Evolutionary conservation across 495 filamentous ascomycete genomes (phyloP).

Genomic region (Apiosordaria backusii): DNA sequence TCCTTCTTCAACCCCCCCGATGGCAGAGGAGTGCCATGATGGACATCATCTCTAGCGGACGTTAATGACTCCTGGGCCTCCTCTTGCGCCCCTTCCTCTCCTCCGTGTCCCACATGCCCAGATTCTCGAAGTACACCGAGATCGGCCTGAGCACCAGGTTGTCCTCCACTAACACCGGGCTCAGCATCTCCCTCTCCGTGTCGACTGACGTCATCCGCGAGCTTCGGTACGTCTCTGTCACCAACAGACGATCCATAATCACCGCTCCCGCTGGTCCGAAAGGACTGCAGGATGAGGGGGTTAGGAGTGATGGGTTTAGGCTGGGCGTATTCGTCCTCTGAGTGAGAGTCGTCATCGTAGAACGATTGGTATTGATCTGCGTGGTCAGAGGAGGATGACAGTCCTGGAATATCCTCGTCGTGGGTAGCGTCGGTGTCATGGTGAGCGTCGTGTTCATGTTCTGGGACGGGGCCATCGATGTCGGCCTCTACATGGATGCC

Average conservation of each 20-base stretch:
- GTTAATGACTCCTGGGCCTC: neutral
- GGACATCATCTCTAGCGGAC: neutral
- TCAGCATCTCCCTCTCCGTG: neutral
- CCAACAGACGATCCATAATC: neutral
- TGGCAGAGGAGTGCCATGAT: neutral
- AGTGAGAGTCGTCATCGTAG: neutral
- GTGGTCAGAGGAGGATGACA: neutral
- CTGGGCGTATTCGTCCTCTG: neutral
- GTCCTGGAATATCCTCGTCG: neutral
- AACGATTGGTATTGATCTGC: neutral
- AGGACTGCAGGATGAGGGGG: conserved; percentile 2
- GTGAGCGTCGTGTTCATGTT: neutral
- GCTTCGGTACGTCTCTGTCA: conserved; percentile 8
- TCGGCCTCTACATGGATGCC: neutral
- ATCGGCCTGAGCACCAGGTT: conserved; percentile 1
- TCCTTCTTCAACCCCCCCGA: neutral
- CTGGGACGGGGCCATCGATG: neutral
- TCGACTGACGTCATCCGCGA: neutral
- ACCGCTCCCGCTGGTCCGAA: neutral
- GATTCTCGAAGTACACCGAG: neutral
- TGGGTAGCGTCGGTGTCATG: neutral
- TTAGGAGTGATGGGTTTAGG: neutral
- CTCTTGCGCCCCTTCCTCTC: neutral
- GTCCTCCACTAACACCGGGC: conserved; percentile 2
- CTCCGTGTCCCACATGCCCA: neutral